Evolutionary conservation across 2,329 filamentous ascomycete species (phyloP), one percentile per base, ranked within the genome.

Genomic region (Calonectria pauciramosa): DNA sequence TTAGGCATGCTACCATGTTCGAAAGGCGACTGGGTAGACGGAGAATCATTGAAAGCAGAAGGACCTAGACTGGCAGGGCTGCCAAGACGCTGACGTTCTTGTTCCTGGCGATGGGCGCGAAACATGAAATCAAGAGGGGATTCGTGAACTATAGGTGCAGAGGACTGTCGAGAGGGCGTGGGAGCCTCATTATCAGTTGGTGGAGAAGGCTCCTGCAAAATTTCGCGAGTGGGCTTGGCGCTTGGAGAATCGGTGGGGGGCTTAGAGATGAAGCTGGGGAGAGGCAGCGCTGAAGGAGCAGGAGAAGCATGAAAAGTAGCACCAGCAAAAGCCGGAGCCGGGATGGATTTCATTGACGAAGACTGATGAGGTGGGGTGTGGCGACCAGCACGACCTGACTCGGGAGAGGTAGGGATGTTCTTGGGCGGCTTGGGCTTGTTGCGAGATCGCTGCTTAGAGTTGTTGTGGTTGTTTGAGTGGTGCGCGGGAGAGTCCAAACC

Each of bases 231-330:
- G 44, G 77, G 60, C 79, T 74, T 78, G 51, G 77, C 63, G 60
- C 76, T 75, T 8, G 90, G 91, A 4, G 93, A 93, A 72, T 94
- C 93, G 4, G 93, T 93, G 16, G 94, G 89, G 0, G 95, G 93
- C 81, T 94, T 96, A 34, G 94, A 93, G 41, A 89, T 91, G 84
- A 98, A 98, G 82, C 94, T 97, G 14, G 97, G 97, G 73, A 98
- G 94, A 0, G 97, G 97, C 38, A 99, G 89, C 30, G 95, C 93
- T 11, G 96, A 97, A 0, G 97, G 94, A 2, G 96, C 96, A 26
- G 97, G 97, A 11, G 97, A 99, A 51, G 96, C 95, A 85, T 98
- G 96, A 84, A 99, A 99, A 7, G 96, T 97, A 41, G 96, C 94
- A 18, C 96, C 97, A 49, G 97, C 97, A 86, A 98, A 99, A 59